Base-by-base conservation (phyloP, 2,329 filamentous ascomycete species). In the Fusarium annulatum region DNA sequence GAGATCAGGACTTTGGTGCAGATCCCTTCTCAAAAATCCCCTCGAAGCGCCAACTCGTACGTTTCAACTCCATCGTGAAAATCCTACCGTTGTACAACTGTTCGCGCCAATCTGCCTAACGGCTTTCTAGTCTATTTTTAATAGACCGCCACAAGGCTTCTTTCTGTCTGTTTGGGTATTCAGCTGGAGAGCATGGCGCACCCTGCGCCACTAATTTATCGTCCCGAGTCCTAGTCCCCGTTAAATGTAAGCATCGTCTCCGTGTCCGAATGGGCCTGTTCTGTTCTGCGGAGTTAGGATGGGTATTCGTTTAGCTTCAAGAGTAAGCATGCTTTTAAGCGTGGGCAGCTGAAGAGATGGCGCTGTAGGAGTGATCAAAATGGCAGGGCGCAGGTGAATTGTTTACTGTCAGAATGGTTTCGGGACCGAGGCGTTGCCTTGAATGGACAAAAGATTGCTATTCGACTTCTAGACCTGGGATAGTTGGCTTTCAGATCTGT, bases 81-180 rank as follows among this genome's bases (percentile, higher is more conserved):
- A 30, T 59, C 51, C 26, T 42, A 19, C 28, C 12, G 16, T 53
- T 57, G 16, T 14, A 26, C 7, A 38, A 38, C 45, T 43, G 19
- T 39, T 28, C 21, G 19, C 26, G 34, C 36, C 56, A 39, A 61
- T 67, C 59, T 45, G 65, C 57, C 70, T 51, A 49, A 60, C 45
- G 39, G 61, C 9, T 39, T 34, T 34, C 2, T 52, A 26, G 46
- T 53, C 60, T 71, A 69, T 67, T 73, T 73, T 73, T 67, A 46
- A 38, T 42, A 34, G 42, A 33, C 48, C 56, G 41, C 56, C 51
- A 34, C 56, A 46, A 62, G 56, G 61, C 56, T 49, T 48, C 36
- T 46, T 48, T 52, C 36, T 9, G 28, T 23, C 28, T 34, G 10
- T 41, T n/a, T 10, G 16, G 23, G 23, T 52, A 36, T 45, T 66